Conservation (phyloP, 1,284 basidiomycete species). For the Leccinum pachyderme region DNA sequence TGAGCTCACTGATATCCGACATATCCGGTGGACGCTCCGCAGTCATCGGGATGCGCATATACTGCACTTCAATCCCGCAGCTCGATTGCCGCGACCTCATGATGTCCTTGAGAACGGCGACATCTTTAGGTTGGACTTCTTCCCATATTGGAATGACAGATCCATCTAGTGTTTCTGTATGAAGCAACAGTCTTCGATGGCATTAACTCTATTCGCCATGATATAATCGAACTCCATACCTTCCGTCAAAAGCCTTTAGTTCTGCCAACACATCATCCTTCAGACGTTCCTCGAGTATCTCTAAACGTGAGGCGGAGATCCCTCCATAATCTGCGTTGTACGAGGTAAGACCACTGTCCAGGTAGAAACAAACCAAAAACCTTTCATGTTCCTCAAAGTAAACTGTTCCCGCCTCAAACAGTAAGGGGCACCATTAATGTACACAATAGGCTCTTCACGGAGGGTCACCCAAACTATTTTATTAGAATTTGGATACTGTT, state of each 20-base stretch:
- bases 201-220: background rate
- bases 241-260: slow-evolving; percentile 79
- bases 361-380: slow-evolving; percentile 33
- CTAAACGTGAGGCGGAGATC: slow-evolving; percentile 84
- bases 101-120: slow-evolving; percentile 86
- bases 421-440: slow-evolving; percentile 86
- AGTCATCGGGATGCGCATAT: slow-evolving; percentile 90
- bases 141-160: slow-evolving; percentile 96
- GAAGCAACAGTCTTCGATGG: slow-evolving; percentile 65
- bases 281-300: slow-evolving; percentile 89
- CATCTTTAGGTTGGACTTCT: slow-evolving; percentile 74
- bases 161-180: slow-evolving; percentile 88
- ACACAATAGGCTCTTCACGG: slow-evolving; percentile 92
- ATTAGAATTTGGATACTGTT: slow-evolving; percentile 57
- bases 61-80: slow-evolving; percentile 63
- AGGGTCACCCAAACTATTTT: slow-evolving; percentile 91
- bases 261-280: slow-evolving; percentile 89
- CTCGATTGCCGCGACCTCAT: slow-evolving; percentile 65
- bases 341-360: slow-evolving; percentile 4
- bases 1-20: slow-evolving; percentile 69
- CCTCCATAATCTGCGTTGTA: slow-evolving; percentile 77
- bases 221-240: slow-evolving; percentile 39
- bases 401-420: slow-evolving; percentile 78
- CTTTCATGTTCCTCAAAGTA: slow-evolving; percentile 85
- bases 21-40: slow-evolving; percentile 74